Evolutionary conservation across 306 rosid genomes (phyloP), one percentile per base, ranked within the genome.

Genomic region (Rubus parviflorus): DNA sequence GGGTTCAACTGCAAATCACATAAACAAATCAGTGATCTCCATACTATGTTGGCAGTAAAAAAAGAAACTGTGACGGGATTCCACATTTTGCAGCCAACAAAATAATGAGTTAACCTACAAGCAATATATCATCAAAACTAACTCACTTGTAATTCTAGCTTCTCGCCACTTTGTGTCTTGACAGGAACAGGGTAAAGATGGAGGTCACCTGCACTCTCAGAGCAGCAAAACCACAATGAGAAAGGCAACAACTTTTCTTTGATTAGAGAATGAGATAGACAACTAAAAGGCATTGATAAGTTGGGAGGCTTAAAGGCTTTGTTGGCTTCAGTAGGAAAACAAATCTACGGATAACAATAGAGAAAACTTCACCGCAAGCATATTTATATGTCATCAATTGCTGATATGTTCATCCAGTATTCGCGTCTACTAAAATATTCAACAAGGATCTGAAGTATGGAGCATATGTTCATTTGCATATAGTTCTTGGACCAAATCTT

Each of bases 101-200:
- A 54, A 54, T 30, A 38, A 53, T n/a, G 13, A 19, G 70, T 72
- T 48, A 73, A 46, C 15, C 5, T 58, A 70, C 53, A 69, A 62
- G 45, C 73, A 80, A 67, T 73, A 72, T 38, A 60, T 63, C 56
- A 57, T 17, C 38, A 45, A 79, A 80, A 63, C 67, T 71, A 73
- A 83, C 93, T 86, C 77, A 92, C 99, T 91, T 95, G 99, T 54
- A 96, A 92, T 79, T 96, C 99, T 73, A 92, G 96, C 85, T 91
- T 96, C 83, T 96, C 99, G 48, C 98, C 98, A 72, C 83, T 88
- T 75, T 91, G 99, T 70, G 93, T 85, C 89, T 96, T 96, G 82
- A 91, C 98, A 69, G 94, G 77, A 61, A 96, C 89, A 8, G 99
- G 90, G 71, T 85, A 96, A 74, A 96, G 97, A 75, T 91, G 97